Conservation (phyloP, 805 yeast genomes). For the Barnettozyma sucrosica region DNA sequence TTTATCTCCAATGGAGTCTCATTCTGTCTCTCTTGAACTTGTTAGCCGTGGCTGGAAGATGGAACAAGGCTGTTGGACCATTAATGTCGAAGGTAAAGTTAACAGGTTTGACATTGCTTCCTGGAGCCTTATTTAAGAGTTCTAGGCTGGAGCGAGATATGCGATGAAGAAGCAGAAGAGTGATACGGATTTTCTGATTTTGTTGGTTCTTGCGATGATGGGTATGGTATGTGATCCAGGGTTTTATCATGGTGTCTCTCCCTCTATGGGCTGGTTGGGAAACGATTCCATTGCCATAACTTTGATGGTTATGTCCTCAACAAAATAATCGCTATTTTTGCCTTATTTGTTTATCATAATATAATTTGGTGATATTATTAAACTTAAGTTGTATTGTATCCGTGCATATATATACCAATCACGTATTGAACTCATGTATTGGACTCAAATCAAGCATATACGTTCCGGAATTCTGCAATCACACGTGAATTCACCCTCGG, state of each 20-base stretch:
- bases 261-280: not conserved
- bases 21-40: slow-evolving; percentile 73
- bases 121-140: slow-evolving; percentile 14
- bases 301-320: not conserved
- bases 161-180: too few species aligned
- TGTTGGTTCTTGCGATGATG: not conserved
- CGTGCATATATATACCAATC: not conserved
- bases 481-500: not conserved
- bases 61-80: not conserved
- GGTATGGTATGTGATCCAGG: not conserved
- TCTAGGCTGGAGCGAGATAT: not conserved
- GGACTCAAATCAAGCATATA: too few species aligned
- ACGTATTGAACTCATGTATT: too few species aligned
- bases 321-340: not conserved
- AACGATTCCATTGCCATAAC: not conserved
- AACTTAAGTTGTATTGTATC: too few species aligned
- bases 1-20: slow-evolving; percentile 64
- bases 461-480: not conserved
- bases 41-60: slow-evolving; percentile 69
- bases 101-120: slow-evolving; percentile 21
- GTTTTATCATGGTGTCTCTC: not conserved
- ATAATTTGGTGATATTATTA: not conserved
- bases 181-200: not conserved
- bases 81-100: slow-evolving; percentile 7
- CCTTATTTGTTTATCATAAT: not conserved